Percentiles rank a stretch among this genome's conserved stretches.
Conservation (phyloP, 345 rosid genomes). For the Salix koriyanagi region DNA sequence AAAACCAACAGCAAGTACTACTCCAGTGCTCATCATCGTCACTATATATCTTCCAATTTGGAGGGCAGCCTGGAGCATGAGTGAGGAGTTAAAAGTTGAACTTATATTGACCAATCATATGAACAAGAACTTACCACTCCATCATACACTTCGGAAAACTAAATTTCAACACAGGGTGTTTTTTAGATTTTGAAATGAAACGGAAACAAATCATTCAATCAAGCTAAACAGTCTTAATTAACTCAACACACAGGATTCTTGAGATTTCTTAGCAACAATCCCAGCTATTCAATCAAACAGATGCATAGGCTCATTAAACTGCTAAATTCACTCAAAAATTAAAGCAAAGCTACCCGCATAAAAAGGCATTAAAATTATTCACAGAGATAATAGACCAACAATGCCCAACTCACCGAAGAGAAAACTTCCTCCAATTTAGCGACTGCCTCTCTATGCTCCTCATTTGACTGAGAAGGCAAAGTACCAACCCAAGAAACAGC, state of each 20-base stretch:
- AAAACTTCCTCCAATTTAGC: constrained; percentile 55
- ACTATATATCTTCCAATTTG: constrained; percentile 91
- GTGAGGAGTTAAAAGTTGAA: background rate
- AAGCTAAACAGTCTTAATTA: background rate
- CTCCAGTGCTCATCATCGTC: constrained; percentile 94
- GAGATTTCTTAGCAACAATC: background rate
- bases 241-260: background rate
- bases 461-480: constrained; percentile 37
- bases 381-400: background rate
- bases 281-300: background rate
- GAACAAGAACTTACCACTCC: background rate
- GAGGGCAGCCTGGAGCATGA: constrained; percentile 52
- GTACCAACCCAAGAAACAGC: constrained; percentile 32
- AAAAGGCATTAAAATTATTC: background rate
- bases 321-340: background rate
- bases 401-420: constrained; percentile 43
- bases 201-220: background rate
- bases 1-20: constrained; percentile 72
- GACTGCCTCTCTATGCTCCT: constrained; percentile 39
- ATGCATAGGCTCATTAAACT: background rate
- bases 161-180: background rate
- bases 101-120: background rate
- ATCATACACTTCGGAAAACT: background rate
- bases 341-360: background rate
- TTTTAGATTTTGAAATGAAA: background rate